These are phyloP conservation scores for Ophiostoma novo-ulmi DNA, from an alignment of 2,329 filamentous ascomycete species.

Conservation along the genomic window DNA sequence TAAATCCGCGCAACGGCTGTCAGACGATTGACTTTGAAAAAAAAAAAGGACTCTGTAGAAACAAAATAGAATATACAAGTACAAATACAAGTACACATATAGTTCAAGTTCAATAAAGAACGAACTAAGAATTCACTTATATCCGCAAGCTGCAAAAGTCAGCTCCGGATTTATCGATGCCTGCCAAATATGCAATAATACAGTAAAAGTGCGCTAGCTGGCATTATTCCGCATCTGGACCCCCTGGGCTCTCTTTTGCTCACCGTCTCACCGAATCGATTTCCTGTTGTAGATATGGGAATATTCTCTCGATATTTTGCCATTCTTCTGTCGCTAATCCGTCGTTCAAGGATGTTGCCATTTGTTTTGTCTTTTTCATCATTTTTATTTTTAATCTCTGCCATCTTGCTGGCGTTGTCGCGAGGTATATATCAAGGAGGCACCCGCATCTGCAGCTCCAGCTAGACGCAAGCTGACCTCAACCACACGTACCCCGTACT, in stretches of 20 bases:
- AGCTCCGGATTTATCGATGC: conserved; percentile 5
- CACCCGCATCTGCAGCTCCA: no score
- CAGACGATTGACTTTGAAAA: background rate
- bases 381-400: no score
- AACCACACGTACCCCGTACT: no score
- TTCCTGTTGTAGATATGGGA: background rate
- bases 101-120: background rate
- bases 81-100: no score
- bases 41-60: no score
- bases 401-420: no score
- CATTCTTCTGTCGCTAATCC: no score
- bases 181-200: background rate
- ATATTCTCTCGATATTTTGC: no score
- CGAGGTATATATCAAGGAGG: no score
- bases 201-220: background rate
- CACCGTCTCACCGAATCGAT: background rate
- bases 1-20: background rate
- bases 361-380: no score
- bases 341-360: no score
- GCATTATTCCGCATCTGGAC: conserved; percentile 1
- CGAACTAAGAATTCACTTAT: background rate
- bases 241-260: background rate
- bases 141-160: background rate
- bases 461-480: no score
- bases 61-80: background rate